Conservation (phyloP, 1,284 basidiomycete genomes). For the Puccinia brachypodii region DNA sequence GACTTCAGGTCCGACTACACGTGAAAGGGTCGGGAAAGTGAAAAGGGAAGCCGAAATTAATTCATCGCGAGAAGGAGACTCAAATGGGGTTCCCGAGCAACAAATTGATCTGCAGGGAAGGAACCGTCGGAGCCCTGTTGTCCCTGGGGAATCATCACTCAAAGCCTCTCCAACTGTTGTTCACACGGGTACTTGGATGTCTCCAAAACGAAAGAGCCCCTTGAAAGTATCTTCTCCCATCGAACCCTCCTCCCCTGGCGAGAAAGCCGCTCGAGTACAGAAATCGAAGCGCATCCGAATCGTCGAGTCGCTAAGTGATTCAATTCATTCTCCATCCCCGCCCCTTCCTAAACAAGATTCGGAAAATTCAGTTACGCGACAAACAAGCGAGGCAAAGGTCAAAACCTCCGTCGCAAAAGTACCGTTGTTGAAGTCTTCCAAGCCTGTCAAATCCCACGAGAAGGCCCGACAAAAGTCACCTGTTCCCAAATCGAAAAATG, state of each 20-base stretch:
- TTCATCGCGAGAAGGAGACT: constrained; percentile 8
- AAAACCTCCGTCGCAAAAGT: not conserved
- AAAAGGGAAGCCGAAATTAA: constrained; percentile 21
- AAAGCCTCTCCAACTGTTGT: not conserved
- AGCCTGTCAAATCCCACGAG: not conserved
- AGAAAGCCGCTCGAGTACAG: not conserved
- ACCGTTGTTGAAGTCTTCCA: not conserved
- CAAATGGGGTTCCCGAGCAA: not conserved
- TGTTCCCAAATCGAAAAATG: not conserved
- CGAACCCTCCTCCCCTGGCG: not conserved
- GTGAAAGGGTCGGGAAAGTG: constrained; percentile 27
- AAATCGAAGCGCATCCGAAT: constrained; percentile 9
- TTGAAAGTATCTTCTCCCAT: not conserved
- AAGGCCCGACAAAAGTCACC: not conserved
- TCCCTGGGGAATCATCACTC: not conserved
- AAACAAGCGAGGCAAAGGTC: not conserved
- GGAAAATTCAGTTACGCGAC: not conserved
- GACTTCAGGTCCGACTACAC: not conserved
- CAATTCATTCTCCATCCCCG: not conserved
- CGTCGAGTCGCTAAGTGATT: not conserved
- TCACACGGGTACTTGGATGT: not conserved
- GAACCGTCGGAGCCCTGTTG: not conserved
- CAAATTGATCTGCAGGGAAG: not conserved
- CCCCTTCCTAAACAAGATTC: not conserved
- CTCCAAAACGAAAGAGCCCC: not conserved